phyloP scores from a whole-genome alignment of 1,284 basidiomycete species.

The Sanghuangporus weigelae region DNA sequence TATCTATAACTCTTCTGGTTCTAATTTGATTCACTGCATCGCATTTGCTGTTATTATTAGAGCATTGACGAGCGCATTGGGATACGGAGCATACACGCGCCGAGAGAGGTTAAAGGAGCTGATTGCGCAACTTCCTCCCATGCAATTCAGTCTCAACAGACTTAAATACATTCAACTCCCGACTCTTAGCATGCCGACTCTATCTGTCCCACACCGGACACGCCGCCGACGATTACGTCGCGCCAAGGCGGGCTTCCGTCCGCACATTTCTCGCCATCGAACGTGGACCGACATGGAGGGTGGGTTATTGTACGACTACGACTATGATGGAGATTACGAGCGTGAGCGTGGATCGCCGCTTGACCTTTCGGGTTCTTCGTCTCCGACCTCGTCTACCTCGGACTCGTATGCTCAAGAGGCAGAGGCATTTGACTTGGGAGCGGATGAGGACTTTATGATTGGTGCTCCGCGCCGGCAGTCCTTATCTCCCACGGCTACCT shows the following conservation, averaged over 20 bases:
- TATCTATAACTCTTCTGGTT: not conserved
- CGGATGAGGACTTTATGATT: slow-evolving; percentile 9
- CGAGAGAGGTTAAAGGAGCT: not conserved
- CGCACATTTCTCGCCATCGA: not conserved
- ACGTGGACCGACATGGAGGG: not conserved
- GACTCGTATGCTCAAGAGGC: not conserved
- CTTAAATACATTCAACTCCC: not conserved
- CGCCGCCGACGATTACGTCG: not conserved
- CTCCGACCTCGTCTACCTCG: not conserved
- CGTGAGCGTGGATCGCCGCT: not conserved
- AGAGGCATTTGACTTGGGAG: not conserved
- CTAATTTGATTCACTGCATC: not conserved
- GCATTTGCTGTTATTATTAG: not conserved
- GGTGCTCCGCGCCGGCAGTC: not conserved
- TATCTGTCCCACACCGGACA: not conserved
- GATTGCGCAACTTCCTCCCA: not conserved
- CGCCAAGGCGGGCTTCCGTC: slow-evolving; percentile 1
- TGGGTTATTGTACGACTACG: not conserved
- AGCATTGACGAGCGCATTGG: not conserved
- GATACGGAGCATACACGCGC: not conserved
- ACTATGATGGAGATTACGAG: not conserved
- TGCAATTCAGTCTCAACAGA: not conserved
- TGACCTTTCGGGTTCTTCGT: not conserved
- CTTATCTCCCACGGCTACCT: not conserved
- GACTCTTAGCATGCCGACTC: not conserved